These are phyloP conservation scores for Ammopiptanthus mongolicus DNA, from an alignment of 306 rosid genomes.

Conservation along the genomic window DNA sequence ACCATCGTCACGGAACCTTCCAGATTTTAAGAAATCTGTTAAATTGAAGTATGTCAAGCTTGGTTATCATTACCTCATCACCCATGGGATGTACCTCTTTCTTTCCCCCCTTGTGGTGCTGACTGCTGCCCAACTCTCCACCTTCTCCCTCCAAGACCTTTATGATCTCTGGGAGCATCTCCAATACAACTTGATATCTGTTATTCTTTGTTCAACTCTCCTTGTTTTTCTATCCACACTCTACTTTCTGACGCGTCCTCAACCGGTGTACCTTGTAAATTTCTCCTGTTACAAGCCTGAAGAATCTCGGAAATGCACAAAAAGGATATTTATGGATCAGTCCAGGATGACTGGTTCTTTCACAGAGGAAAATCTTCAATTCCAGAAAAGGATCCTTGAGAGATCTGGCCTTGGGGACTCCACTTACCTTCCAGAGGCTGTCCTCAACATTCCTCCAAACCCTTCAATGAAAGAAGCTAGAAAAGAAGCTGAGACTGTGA, in stretches of 20 bases:
- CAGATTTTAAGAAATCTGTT: conserved; percentile 79
- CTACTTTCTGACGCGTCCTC: conserved; percentile 74
- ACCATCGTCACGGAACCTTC: conserved; percentile 59
- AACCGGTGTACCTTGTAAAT: conserved; percentile 69
- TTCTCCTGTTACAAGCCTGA: conserved; percentile 91
- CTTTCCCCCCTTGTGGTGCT: conserved; percentile 62
- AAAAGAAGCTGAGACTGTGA: conserved; percentile 80
- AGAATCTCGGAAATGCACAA: conserved; percentile 63
- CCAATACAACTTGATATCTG: conserved; percentile 66
- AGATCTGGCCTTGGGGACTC: conserved; percentile 85
- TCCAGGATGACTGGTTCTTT: conserved; percentile 59
- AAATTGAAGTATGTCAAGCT: conserved; percentile 85
- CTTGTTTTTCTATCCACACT: conserved; percentile 77
- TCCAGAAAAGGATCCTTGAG: conserved; percentile 84
- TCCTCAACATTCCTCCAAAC: conserved; percentile 84
- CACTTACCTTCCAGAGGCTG: conserved; percentile 86
- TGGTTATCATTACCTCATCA: conserved; percentile 82
- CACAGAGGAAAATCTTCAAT: conserved; percentile 57
- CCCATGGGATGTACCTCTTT: conserved; percentile 83
- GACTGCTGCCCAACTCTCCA: conserved; percentile 68
- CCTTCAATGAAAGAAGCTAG: conserved; percentile 91
- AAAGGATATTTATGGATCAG: conserved; percentile 71
- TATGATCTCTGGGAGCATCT: conserved; percentile 79
- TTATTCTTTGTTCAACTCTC: conserved; percentile 64
- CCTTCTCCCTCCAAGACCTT: conserved; percentile 62